These are phyloP conservation scores for Phaeosphaeriaceae sp. DNA, from an alignment of 2,329 filamentous ascomycete species.

Conservation along the genomic window DNA sequence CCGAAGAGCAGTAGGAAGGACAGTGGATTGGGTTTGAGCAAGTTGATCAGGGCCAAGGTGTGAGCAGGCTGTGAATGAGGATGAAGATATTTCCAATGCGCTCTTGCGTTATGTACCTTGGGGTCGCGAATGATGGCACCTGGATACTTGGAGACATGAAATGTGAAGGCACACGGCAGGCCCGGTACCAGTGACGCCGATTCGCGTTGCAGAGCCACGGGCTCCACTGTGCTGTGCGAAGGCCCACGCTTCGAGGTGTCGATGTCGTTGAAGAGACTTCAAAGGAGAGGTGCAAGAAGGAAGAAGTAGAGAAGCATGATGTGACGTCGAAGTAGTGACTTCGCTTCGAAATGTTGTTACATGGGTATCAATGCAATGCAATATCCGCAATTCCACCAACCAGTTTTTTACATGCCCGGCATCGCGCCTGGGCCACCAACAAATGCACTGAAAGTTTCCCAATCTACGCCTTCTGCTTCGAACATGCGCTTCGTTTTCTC, in stretches of 20 bases:
- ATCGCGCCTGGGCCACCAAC: slow-evolving; percentile 68
- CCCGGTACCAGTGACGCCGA: neutral
- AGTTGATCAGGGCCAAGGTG: slow-evolving; percentile 18
- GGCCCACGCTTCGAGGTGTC: neutral
- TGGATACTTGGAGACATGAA: neutral
- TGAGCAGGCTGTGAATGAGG: slow-evolving; percentile 3
- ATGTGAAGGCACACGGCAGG: slow-evolving; percentile 1
- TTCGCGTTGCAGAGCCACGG: neutral
- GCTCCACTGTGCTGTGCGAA: neutral
- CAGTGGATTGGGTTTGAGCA: slow-evolving; percentile 10
- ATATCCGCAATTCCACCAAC: slow-evolving; percentile 1
- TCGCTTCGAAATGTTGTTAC: neutral
- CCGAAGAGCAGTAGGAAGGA: slow-evolving; percentile 13
- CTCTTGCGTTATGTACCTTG: neutral
- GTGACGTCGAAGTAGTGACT: neutral
- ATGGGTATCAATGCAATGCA: slow-evolving; percentile 7
- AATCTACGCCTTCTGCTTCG: slow-evolving; percentile 76
- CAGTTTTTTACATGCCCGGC: slow-evolving; percentile 49
- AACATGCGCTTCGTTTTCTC: slow-evolving; percentile 79
- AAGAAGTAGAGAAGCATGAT: neutral
- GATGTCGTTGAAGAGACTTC: neutral
- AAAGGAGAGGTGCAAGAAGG: neutral
- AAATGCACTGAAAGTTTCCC: slow-evolving; percentile 79
- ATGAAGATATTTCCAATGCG: neutral
- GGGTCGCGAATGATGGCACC: neutral